phyloP scores from a whole-genome alignment of 2,329 filamentous ascomycete genomes.

The Aspergillus proliferans region DNA sequence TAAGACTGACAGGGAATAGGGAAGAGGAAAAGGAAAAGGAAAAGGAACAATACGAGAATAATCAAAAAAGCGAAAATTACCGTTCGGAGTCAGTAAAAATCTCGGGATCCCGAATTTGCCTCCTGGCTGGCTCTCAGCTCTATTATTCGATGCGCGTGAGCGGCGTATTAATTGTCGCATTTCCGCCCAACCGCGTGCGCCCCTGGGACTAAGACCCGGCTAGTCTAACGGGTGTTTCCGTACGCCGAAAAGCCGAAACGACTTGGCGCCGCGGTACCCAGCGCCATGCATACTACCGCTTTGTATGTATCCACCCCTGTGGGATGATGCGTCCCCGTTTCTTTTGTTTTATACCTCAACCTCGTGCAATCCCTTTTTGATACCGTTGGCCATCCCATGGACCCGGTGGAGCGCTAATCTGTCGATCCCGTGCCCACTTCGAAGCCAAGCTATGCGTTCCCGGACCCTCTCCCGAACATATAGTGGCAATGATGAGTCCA shows the following conservation, averaged over 20 bases:
- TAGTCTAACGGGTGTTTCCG: constrained; percentile 1
- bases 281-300: background rate
- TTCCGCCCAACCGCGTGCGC: too few species aligned
- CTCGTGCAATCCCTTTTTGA: background rate
- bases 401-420: constrained; percentile 1
- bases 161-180: background rate
- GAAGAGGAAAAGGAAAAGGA: background rate
- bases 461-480: constrained; percentile 12
- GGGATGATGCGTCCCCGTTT: background rate
- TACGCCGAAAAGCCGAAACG: constrained; percentile 1
- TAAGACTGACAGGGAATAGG: background rate
- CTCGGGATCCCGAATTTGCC: background rate
- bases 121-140: background rate
- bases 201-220: background rate
- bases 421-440: constrained; percentile 12
- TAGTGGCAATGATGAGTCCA: constrained; percentile 7
- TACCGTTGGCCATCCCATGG: constrained; percentile 6
- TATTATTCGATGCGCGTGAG: background rate
- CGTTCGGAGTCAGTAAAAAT: background rate
- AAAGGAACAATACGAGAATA: background rate
- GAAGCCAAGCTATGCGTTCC: constrained; percentile 10
- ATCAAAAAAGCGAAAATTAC: background rate
- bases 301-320: background rate
- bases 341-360: background rate
- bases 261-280: background rate